Conservation (phyloP, 495 filamentous ascomycete genomes). For the Penicillium desertorum region DNA sequence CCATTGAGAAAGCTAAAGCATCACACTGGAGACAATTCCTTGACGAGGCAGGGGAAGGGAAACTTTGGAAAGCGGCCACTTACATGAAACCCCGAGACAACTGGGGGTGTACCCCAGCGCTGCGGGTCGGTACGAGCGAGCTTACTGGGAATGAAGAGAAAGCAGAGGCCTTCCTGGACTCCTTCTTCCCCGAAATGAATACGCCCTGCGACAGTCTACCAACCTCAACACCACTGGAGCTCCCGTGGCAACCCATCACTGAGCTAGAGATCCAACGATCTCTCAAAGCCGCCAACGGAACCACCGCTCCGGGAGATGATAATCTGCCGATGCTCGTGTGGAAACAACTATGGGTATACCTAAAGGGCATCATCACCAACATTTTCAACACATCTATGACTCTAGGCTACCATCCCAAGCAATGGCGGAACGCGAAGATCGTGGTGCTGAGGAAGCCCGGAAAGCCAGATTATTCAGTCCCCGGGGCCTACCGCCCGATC, state of each 20-base stretch:
- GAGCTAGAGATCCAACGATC: conserved; percentile 27
- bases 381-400: conserved; percentile 20
- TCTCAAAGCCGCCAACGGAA: conserved; percentile 20
- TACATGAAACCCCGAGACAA: too few species aligned
- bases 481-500: conserved; percentile 26
- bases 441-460: too few species aligned
- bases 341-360: conserved; percentile 26
- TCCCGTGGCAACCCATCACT: conserved; percentile 26
- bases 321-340: conserved; percentile 22
- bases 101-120: too few species aligned
- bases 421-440: too few species aligned
- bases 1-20: too few species aligned
- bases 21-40: too few species aligned
- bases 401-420: conserved; percentile 17
- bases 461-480: conserved; percentile 24
- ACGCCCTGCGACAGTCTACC: conserved; percentile 1
- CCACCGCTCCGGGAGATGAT: conserved; percentile 29
- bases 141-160: conserved; percentile 25
- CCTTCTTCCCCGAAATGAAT: conserved; percentile 31
- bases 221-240: background rate
- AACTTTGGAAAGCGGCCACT: too few species aligned
- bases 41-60: too few species aligned
- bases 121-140: conserved; percentile 1
- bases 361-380: conserved; percentile 15
- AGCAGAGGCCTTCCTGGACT: conserved; percentile 22